These are phyloP conservation scores for Terfezia boudieri DNA, from an alignment of 495 filamentous ascomycete genomes.

Conservation along the genomic window DNA sequence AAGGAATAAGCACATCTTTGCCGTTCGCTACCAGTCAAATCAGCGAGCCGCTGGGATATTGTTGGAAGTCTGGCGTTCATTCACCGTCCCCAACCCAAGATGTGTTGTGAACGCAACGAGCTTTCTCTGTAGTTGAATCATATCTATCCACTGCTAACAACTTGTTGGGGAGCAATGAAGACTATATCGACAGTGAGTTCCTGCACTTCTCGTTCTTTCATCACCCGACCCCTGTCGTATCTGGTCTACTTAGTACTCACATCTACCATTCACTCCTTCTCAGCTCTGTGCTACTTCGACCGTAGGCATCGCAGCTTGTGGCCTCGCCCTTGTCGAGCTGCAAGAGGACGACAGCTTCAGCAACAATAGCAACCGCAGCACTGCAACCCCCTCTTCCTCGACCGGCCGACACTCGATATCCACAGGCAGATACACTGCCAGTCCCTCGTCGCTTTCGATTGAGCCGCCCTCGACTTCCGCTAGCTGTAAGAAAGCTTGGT, in stretches of 20 bases:
- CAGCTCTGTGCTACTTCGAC: constrained; percentile 53
- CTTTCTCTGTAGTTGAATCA: too few relatives aligned
- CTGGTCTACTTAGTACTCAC: neutral
- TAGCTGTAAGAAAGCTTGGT: constrained; percentile 3
- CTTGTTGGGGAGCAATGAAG: neutral
- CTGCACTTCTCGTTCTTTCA: constrained; percentile 1
- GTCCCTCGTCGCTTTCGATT: neutral
- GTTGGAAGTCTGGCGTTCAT: too few relatives aligned
- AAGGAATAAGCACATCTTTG: too few relatives aligned
- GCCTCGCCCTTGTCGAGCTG: constrained; percentile 34
- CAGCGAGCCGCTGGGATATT: too few relatives aligned
- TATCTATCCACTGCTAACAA: too few relatives aligned
- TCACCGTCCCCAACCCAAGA: too few relatives aligned
- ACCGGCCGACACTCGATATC: neutral
- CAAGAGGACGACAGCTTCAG: constrained; percentile 18
- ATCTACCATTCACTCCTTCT: constrained; percentile 1
- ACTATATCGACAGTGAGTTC: constrained; percentile 23
- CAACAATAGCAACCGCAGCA: neutral
- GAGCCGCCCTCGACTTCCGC: neutral
- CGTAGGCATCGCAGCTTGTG: constrained; percentile 41
- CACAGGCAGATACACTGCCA: neutral
- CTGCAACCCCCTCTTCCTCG: too few relatives aligned
- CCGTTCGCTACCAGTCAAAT: too few relatives aligned
- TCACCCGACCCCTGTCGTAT: constrained; percentile 1
- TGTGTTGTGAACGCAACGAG: too few relatives aligned